phyloP scores from a whole-genome alignment of 805 yeast species.

The Wickerhamomyces mucosus region DNA sequence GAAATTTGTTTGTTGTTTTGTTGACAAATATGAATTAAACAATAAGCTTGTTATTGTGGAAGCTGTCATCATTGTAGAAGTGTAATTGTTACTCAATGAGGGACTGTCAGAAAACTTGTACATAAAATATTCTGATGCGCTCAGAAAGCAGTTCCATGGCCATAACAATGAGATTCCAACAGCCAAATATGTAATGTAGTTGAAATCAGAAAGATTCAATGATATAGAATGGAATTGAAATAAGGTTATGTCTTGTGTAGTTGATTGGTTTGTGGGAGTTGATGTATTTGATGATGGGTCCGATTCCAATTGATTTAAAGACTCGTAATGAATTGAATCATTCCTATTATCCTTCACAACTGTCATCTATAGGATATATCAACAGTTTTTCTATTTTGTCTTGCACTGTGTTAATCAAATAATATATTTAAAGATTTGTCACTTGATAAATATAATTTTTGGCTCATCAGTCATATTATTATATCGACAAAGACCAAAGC shows the following conservation, averaged over 20 bases:
- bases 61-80: constrained; percentile 82
- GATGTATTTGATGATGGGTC: too few relatives aligned
- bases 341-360: too few relatives aligned
- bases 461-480: too few relatives aligned
- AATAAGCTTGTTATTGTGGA: constrained; percentile 62
- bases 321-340: too few relatives aligned
- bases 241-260: not conserved
- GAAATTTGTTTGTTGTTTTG: constrained; percentile 53
- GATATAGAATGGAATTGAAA: constrained; percentile 7
- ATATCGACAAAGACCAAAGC: too few relatives aligned
- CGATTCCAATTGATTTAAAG: too few relatives aligned
- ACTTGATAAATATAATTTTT: too few relatives aligned
- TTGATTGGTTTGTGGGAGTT: too few relatives aligned
- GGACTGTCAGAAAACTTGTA: constrained; percentile 44
- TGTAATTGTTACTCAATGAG: constrained; percentile 45
- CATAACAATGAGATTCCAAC: constrained; percentile 78
- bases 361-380: too few relatives aligned
- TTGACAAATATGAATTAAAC: constrained; percentile 53
- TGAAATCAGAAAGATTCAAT: constrained; percentile 4
- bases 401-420: too few relatives aligned
- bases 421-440: too few relatives aligned
- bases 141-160: constrained; percentile 94
- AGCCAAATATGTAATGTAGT: constrained; percentile 50
- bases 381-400: too few relatives aligned
- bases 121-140: constrained; percentile 73